Evolutionary conservation across 768 basidiomycete species (phyloP).

Genomic region (Dioszegia hungarica): DNA sequence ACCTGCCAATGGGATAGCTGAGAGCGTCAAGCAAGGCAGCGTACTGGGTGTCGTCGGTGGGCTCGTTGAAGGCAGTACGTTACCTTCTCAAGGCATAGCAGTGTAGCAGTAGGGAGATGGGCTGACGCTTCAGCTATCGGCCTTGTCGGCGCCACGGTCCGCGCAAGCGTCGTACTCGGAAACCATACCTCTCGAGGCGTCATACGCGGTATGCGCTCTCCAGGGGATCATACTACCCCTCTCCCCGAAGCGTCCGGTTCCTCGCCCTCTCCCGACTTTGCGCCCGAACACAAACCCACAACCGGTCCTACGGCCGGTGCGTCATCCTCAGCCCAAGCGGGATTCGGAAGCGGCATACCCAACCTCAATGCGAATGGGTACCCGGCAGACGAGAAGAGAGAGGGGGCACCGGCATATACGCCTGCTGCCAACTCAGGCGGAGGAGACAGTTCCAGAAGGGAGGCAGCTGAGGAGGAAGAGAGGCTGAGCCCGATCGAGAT

Average conservation of each 20-base stretch:
- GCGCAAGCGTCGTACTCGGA: not conserved
- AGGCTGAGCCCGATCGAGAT: not conserved
- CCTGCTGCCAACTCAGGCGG: too few relatives aligned
- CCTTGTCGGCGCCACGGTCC: not conserved
- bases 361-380: too few relatives aligned
- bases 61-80: not conserved
- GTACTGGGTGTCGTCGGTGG: not conserved
- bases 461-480: not conserved
- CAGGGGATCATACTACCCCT: not conserved
- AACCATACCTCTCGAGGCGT: not conserved
- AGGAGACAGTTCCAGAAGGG: too few relatives aligned
- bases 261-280: not conserved
- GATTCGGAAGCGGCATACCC: too few relatives aligned
- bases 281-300: not conserved
- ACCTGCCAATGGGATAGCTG: not conserved
- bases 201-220: not conserved
- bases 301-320: not conserved
- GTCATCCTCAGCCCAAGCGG: too few relatives aligned
- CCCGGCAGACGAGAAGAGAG: too few relatives aligned
- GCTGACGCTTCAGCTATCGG: not conserved
- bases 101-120: too few relatives aligned
- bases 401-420: too few relatives aligned
- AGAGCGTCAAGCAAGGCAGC: not conserved
- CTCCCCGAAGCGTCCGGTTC: not conserved
- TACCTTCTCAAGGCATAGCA: too few relatives aligned